Conservation (phyloP, 2,329 filamentous ascomycete genomes). For the Akanthomyces muscarius region DNA sequence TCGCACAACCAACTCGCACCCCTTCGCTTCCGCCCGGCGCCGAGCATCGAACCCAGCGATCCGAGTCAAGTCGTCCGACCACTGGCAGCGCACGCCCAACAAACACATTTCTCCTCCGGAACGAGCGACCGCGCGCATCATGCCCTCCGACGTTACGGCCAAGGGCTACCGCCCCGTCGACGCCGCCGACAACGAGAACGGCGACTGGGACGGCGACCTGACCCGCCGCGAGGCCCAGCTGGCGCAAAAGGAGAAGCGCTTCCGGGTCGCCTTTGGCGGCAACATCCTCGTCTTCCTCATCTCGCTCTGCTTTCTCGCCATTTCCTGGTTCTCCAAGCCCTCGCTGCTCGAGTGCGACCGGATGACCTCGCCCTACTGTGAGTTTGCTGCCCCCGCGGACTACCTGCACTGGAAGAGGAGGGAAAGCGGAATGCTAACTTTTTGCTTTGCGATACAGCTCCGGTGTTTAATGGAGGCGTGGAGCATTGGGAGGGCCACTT, state of each 20-base stretch:
- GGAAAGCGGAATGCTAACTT: background rate
- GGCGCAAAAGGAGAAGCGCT: constrained; percentile 9
- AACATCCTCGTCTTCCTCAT: background rate
- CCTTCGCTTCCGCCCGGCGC: no score
- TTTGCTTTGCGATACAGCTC: background rate
- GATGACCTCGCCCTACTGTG: constrained; percentile 14
- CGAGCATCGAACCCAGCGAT: no score
- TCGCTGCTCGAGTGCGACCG: constrained; percentile 10
- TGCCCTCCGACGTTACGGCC: constrained; percentile 5
- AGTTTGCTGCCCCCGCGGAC: background rate
- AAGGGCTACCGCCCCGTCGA: constrained; percentile 14
- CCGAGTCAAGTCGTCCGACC: no score
- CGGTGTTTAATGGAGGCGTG: constrained; percentile 10
- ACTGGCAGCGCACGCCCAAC: no score
- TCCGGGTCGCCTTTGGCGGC: background rate
- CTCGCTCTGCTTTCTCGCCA: constrained; percentile 2
- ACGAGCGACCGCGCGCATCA: background rate
- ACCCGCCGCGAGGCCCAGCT: constrained; percentile 12
- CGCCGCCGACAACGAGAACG: background rate
- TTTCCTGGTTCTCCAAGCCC: constrained; percentile 2
- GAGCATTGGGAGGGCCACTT: constrained; percentile 16
- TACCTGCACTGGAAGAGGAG: background rate
- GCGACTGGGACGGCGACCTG: constrained; percentile 11
- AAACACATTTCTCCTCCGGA: no score
- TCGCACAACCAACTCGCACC: no score